Percentiles rank a stretch among this genome's conserved stretches.
phyloP scores from a whole-genome alignment of 1,284 basidiomycete species.

The Malassezia yamatoensis region DNA sequence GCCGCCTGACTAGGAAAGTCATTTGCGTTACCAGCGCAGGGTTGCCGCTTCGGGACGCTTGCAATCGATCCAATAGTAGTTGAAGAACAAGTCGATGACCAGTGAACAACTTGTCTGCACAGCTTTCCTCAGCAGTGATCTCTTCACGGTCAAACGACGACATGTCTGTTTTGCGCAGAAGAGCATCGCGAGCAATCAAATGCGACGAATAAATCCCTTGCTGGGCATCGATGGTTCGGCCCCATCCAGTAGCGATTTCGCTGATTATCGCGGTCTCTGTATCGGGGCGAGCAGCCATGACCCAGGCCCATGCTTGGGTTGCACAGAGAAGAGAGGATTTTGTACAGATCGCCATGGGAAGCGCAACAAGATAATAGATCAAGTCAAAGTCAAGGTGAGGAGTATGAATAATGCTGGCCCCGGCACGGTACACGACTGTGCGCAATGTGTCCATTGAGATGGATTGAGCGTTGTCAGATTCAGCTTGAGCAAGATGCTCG shows the following conservation, averaged over 20 bases:
- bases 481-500: constrained; percentile 57
- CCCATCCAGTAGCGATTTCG: constrained; percentile 80
- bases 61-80: constrained; percentile 82
- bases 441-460: constrained; percentile 57
- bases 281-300: constrained; percentile 74
- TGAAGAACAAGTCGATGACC: constrained; percentile 78
- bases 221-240: constrained; percentile 68
- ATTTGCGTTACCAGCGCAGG: constrained; percentile 64
- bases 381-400: constrained; percentile 65
- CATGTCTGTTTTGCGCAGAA: constrained; percentile 75
- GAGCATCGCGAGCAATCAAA: constrained; percentile 63
- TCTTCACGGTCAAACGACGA: constrained; percentile 77
- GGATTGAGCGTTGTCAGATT: constrained; percentile 51
- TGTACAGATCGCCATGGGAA: constrained; percentile 82
- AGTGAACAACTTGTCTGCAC: constrained; percentile 59
- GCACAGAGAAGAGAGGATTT: constrained; percentile 74
- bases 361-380: constrained; percentile 71
- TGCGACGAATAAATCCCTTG: constrained; percentile 49
- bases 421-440: constrained; percentile 75
- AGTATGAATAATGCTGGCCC: constrained; percentile 50
- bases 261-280: constrained; percentile 67
- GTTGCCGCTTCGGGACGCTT: constrained; percentile 80
- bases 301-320: constrained; percentile 92
- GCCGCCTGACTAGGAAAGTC: constrained; percentile 66
- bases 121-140: constrained; percentile 63